A percentile compares a stretch with the other conserved stretches of the same genome.
Evolutionary conservation across 208 protist species (phyloP).

Genomic region (Eutreptiella sp.): DNA sequence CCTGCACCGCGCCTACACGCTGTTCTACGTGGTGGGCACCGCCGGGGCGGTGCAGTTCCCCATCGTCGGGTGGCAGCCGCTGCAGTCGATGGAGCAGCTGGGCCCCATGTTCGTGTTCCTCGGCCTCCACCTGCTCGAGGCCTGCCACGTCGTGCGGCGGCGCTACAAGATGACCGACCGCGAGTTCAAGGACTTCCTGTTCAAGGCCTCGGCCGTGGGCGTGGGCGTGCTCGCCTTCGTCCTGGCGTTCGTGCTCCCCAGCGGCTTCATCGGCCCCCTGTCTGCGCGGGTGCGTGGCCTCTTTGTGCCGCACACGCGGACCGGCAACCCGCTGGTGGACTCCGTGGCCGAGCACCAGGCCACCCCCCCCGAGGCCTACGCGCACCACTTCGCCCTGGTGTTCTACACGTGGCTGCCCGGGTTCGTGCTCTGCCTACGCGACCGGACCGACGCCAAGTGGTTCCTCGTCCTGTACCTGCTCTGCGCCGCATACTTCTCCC

Average conservation of each 20-base stretch:
- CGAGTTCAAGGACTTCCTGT: slow-evolving; percentile 30
- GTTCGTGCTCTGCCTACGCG: background rate
- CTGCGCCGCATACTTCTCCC: slow-evolving; percentile 52
- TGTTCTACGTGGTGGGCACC: slow-evolving; percentile 88
- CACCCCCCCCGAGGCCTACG: slow-evolving; percentile 27
- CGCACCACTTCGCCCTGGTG: slow-evolving; percentile 29
- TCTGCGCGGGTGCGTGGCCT: slow-evolving; percentile 55
- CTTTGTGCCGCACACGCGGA: slow-evolving; percentile 59
- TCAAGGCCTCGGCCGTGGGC: slow-evolving; percentile 28
- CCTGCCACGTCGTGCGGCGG: slow-evolving; percentile 31
- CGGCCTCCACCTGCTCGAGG: slow-evolving; percentile 33
- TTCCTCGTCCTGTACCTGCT: slow-evolving; percentile 47
- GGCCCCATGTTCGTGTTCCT: slow-evolving; percentile 73
- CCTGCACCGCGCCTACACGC: slow-evolving; percentile 85
- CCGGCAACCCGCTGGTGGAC: slow-evolving; percentile 65
- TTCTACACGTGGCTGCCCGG: slow-evolving; percentile 32
- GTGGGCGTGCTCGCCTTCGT: slow-evolving; percentile 31
- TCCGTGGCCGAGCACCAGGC: slow-evolving; percentile 65
- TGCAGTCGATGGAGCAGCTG: slow-evolving; percentile 89
- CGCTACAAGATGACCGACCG: slow-evolving; percentile 27
- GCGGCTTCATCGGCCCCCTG: slow-evolving; percentile 48
- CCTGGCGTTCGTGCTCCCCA: slow-evolving; percentile 37
- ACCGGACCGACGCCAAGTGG: slow-evolving; percentile 10
- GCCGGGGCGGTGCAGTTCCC: slow-evolving; percentile 84
- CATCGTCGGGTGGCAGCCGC: slow-evolving; percentile 85